Conservation (phyloP, 176 grass and related monocot genomes). For the Olyra latifolia region DNA sequence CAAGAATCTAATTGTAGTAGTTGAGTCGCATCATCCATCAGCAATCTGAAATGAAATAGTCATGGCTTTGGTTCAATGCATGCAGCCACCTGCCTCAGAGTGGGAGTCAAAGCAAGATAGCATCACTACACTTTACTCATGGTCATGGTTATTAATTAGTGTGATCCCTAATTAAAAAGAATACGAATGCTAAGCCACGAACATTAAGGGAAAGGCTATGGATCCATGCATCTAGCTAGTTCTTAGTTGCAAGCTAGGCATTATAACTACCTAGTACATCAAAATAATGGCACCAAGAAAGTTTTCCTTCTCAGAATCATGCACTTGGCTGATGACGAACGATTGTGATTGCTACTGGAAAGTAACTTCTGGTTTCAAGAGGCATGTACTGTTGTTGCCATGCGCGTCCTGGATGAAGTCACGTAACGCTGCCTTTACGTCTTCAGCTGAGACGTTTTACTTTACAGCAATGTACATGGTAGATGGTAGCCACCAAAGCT, state of each 20-base stretch:
- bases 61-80: not conserved
- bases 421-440: not conserved
- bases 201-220: not conserved
- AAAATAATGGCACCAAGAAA: not conserved
- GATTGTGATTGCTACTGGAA: not conserved
- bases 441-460: not conserved
- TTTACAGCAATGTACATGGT: not conserved
- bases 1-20: not conserved
- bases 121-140: not conserved
- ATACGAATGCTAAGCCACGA: slow-evolving; percentile 18
- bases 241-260: not conserved
- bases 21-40: not conserved
- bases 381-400: too few species aligned
- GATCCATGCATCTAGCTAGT: not conserved
- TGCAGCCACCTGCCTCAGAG: not conserved
- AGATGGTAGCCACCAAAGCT: not conserved
- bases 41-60: not conserved
- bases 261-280: not conserved
- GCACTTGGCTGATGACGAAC: not conserved
- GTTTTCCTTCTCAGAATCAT: not conserved
- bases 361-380: too few species aligned
- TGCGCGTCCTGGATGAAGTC: too few species aligned
- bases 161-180: not conserved
- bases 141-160: too few species aligned
- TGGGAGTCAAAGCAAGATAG: too few species aligned